Evolutionary conservation across 106 monocot species (phyloP).

Genomic region (Allium fistulosum): DNA sequence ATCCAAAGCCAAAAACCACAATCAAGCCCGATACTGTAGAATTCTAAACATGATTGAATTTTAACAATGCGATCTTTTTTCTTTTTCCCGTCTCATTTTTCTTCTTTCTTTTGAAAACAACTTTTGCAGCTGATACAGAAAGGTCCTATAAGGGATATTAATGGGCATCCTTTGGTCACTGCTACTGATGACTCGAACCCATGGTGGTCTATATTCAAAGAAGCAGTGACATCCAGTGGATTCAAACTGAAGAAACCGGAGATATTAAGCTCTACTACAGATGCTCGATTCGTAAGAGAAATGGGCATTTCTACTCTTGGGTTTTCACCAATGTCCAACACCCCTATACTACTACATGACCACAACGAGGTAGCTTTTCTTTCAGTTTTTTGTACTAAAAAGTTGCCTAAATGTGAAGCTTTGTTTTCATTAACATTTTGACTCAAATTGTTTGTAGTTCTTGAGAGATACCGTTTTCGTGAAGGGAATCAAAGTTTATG

Average conservation of each 20-base stretch:
- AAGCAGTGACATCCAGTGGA: constrained; percentile 62
- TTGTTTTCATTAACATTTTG: neutral
- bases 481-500: constrained; percentile 79
- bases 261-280: constrained; percentile 78
- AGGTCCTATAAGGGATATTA: constrained; percentile 51
- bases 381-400: neutral
- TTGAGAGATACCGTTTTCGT: constrained; percentile 70
- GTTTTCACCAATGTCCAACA: constrained; percentile 94
- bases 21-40: too few species aligned
- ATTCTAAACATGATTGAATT: too few species aligned
- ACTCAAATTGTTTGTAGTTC: constrained; percentile 38
- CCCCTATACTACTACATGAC: constrained; percentile 93
- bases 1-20: too few species aligned
- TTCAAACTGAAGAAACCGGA: constrained; percentile 81
- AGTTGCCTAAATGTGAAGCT: too few species aligned
- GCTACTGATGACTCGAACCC: constrained; percentile 65
- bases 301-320: constrained; percentile 80
- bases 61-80: too few species aligned
- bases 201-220: constrained; percentile 76
- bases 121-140: constrained; percentile 51
- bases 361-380: constrained; percentile 61
- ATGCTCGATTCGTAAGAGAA: constrained; percentile 81
- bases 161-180: constrained; percentile 48
- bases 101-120: neutral
- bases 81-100: too few species aligned